These are phyloP conservation scores for Ophiostoma pallidulum DNA, from an alignment of 2,329 filamentous ascomycete species.

Conservation along the genomic window DNA sequence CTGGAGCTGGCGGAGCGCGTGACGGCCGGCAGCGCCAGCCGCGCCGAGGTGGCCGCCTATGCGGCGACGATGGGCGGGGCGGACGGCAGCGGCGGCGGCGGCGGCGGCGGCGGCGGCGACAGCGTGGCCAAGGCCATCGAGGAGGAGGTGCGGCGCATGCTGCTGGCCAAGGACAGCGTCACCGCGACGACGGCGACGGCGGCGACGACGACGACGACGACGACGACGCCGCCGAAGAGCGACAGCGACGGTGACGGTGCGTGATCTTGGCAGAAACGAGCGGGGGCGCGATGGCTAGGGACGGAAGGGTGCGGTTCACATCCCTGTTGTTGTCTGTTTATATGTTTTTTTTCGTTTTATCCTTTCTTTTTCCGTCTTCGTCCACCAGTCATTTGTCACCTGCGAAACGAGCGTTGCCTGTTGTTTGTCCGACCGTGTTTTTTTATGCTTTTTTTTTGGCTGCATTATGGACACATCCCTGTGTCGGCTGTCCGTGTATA, in stretches of 20 bases:
- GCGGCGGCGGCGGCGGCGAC: constrained; percentile 17
- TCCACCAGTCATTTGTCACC: too few relatives aligned
- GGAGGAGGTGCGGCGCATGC: constrained; percentile 36
- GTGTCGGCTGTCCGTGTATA: too few relatives aligned
- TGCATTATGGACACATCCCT: too few relatives aligned
- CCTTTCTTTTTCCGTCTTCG: too few relatives aligned
- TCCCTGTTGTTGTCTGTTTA: too few relatives aligned
- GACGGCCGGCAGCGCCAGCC: constrained; percentile 23
- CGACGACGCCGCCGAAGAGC: constrained; percentile 12
- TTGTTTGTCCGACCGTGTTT: too few relatives aligned
- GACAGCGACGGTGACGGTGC: neutral
- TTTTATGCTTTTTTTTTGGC: too few relatives aligned
- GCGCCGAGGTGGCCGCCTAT: constrained; percentile 25
- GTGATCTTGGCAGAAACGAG: too few relatives aligned
- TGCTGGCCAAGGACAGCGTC: constrained; percentile 18
- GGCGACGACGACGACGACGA: neutral
- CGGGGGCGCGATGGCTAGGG: too few relatives aligned
- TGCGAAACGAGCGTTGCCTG: too few relatives aligned
- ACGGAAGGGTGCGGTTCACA: too few relatives aligned
- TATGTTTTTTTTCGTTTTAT: too few relatives aligned
- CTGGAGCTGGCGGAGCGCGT: constrained; percentile 68
- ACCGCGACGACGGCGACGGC: neutral
- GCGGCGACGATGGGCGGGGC: constrained; percentile 23
- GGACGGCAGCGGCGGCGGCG: constrained; percentile 19
- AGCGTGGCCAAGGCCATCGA: constrained; percentile 28